Evolutionary conservation across 1,284 basidiomycete genomes (phyloP).

Genomic region (Melanopsichium pennsylvanicum): DNA sequence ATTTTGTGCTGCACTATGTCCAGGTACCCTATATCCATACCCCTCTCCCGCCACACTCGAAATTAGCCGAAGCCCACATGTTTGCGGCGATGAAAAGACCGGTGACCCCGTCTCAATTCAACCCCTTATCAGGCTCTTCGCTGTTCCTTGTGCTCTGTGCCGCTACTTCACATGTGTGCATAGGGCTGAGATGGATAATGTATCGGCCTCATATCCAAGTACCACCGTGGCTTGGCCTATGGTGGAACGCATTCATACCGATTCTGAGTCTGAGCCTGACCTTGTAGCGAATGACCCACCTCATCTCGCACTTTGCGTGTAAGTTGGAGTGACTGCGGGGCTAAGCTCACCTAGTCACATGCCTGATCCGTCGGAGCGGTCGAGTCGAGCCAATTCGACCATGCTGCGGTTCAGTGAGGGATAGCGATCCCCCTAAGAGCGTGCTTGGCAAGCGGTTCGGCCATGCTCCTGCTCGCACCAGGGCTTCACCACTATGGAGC

Average conservation of each 20-base stretch:
- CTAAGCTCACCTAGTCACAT: neutral
- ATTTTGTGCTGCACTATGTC: too few relatives aligned
- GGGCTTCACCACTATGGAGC: too few relatives aligned
- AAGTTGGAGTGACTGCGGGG: neutral
- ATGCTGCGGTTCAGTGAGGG: neutral
- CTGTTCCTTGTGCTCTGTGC: too few relatives aligned
- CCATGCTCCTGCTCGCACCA: too few relatives aligned
- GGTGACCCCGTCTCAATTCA: too few relatives aligned
- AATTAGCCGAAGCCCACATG: too few relatives aligned
- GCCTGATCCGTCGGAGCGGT: neutral
- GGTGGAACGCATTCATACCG: neutral
- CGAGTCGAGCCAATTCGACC: neutral
- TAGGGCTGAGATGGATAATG: neutral
- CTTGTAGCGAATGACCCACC: neutral
- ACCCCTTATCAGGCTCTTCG: too few relatives aligned
- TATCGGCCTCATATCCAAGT: neutral
- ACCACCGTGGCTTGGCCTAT: slow-evolving; percentile 3
- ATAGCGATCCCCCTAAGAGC: neutral
- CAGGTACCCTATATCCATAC: too few relatives aligned
- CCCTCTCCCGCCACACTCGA: too few relatives aligned
- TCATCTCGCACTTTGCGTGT: slow-evolving; percentile 1
- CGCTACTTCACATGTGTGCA: slow-evolving; percentile 4
- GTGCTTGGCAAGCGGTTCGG: slow-evolving; percentile 1
- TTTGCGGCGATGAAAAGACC: too few relatives aligned
- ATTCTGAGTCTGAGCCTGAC: neutral